Conservation (phyloP, 2,329 filamentous ascomycete species). For the Pseudopithomyces chartarum region DNA sequence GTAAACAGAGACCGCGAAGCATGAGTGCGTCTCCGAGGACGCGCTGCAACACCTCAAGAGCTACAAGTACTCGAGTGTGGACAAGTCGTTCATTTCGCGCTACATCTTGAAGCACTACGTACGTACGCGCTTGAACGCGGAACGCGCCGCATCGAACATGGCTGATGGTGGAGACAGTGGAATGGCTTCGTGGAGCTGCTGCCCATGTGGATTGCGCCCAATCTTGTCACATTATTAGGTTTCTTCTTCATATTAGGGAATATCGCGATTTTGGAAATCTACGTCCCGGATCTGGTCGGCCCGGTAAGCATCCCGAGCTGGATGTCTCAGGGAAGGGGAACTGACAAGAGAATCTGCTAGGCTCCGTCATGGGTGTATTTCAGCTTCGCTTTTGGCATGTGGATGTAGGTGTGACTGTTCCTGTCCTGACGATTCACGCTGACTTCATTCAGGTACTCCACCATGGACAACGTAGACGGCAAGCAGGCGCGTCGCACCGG, state of each 20-base stretch:
- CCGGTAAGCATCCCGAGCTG: slow-evolving; percentile 64
- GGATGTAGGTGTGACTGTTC: slow-evolving; percentile 68
- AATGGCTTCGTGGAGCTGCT: slow-evolving; percentile 92
- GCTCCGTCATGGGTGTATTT: slow-evolving; percentile 92
- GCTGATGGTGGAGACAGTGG: slow-evolving; percentile 68
- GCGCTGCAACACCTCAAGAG: slow-evolving; percentile 87
- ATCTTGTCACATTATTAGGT: slow-evolving; percentile 94
- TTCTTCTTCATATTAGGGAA: slow-evolving; percentile 94
- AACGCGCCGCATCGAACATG: slow-evolving; percentile 3
- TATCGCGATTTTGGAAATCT: slow-evolving; percentile 73
- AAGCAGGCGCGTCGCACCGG: slow-evolving; percentile 96
- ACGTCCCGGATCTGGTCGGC: slow-evolving; percentile 87
- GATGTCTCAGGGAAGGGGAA: not conserved
- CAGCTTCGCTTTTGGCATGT: slow-evolving; percentile 92
- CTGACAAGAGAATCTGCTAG: slow-evolving; percentile 50
- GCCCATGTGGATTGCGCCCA: slow-evolving; percentile 95
- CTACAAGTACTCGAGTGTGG: slow-evolving; percentile 97
- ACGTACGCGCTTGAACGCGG: slow-evolving; percentile 49
- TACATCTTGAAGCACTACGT: slow-evolving; percentile 97
- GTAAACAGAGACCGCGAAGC: slow-evolving; percentile 64
- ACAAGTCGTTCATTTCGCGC: slow-evolving; percentile 91
- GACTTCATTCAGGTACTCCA: slow-evolving; percentile 69
- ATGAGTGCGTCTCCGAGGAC: slow-evolving; percentile 80
- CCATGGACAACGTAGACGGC: slow-evolving; percentile 98
- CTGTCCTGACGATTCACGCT: slow-evolving; percentile 10